Evolutionary conservation across 2,329 filamentous ascomycete genomes (phyloP).

Genomic region (Penicillium italicum): DNA sequence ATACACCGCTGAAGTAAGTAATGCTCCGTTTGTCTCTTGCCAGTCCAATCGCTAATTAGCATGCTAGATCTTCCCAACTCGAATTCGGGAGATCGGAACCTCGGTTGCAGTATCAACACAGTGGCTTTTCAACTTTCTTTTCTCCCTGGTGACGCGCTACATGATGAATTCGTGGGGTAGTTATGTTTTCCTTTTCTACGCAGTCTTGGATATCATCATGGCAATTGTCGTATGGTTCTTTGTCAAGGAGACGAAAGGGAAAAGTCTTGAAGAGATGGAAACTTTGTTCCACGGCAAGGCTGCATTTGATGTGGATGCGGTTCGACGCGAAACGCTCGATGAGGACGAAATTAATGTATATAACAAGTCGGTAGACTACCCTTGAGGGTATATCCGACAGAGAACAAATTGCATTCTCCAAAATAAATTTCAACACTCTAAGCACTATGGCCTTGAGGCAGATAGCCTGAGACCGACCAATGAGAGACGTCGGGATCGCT

Average conservation of each 20-base stretch:
- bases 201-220: conserved; percentile 34
- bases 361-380: not conserved
- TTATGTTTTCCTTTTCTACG: conserved; percentile 43
- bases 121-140: conserved; percentile 44
- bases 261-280: conserved; percentile 42
- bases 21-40: not conserved
- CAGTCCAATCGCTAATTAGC: not conserved
- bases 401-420: not conserved
- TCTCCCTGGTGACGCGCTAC: conserved; percentile 42
- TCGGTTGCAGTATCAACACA: conserved; percentile 37
- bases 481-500: not conserved
- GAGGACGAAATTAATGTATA: conserved; percentile 2
- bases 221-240: conserved; percentile 35
- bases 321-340: conserved; percentile 10
- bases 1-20: conserved; percentile 30
- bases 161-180: conserved; percentile 42
- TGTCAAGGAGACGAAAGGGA: conserved; percentile 41
- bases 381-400: not conserved
- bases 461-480: not conserved
- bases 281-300: conserved; percentile 24
- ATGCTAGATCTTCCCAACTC: conserved; percentile 38
- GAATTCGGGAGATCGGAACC: conserved; percentile 39
- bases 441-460: not conserved
- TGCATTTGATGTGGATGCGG: conserved; percentile 22
- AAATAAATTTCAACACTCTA: not conserved